Evolutionary conservation across 768 basidiomycete genomes (phyloP).

Genomic region (Gloeophyllum trabeum): DNA sequence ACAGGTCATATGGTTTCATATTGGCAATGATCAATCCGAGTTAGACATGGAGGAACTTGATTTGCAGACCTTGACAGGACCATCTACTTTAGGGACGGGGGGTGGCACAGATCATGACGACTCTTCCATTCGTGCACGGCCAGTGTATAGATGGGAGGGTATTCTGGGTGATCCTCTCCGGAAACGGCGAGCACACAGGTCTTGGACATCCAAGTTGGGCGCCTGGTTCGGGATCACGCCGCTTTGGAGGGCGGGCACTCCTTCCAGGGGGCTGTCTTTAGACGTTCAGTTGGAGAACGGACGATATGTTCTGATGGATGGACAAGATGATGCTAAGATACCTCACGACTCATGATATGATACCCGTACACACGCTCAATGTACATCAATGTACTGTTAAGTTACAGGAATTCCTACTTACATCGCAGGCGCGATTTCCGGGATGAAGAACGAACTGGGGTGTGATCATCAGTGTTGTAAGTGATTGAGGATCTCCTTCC

Average conservation of each 20-base stretch:
- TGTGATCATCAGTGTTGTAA: no score
- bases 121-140: slow-evolving; percentile 44
- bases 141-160: slow-evolving; percentile 61
- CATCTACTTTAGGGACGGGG: slow-evolving; percentile 53
- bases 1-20: slow-evolving; percentile 53
- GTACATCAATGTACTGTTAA: no score
- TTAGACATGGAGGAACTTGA: slow-evolving; percentile 60
- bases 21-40: slow-evolving; percentile 37
- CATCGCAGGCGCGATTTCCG: no score
- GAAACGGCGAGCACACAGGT: slow-evolving; percentile 21
- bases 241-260: slow-evolving; percentile 38
- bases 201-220: slow-evolving; percentile 39
- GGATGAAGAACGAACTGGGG: no score
- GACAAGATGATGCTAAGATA: no score
- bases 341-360: no score
- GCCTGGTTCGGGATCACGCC: slow-evolving; percentile 65
- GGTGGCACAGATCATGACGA: slow-evolving; percentile 67
- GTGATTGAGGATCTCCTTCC: no score
- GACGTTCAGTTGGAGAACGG: slow-evolving; percentile 49
- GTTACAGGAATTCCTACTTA: no score
- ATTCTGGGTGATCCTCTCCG: slow-evolving; percentile 44
- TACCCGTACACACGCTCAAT: no score
- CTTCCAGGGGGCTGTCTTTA: slow-evolving; percentile 46
- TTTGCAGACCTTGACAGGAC: slow-evolving; percentile 31
- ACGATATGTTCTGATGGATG: no score